Evolutionary conservation across 202 grass and related monocot genomes (phyloP).

Genomic region (Carex sylvatica): DNA sequence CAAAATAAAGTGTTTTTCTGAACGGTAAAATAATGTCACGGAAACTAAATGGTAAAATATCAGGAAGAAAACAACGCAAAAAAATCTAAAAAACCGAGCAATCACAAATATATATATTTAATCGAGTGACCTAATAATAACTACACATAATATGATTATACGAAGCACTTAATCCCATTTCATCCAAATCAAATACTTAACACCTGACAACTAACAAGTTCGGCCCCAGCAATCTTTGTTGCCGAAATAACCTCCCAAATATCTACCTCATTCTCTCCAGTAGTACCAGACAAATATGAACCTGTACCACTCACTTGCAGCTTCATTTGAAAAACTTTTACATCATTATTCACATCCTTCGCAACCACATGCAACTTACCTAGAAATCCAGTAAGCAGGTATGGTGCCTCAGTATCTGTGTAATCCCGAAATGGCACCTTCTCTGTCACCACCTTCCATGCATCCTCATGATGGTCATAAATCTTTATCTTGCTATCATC

Average conservation of each 20-base stretch:
- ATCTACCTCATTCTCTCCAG: conserved; percentile 30
- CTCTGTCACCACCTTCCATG: conserved; percentile 52
- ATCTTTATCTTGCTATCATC: conserved; percentile 58
- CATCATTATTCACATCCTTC: conserved; percentile 42
- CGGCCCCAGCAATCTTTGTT: conserved; percentile 43
- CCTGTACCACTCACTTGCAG: neutral
- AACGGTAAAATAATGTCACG: neutral
- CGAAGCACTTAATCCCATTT: conserved; percentile 8
- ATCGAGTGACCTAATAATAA: conserved; percentile 16
- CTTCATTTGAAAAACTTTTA: conserved; percentile 43
- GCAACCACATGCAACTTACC: conserved; percentile 71
- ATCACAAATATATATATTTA: conserved; percentile 6
- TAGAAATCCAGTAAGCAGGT: conserved; percentile 52
- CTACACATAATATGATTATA: neutral
- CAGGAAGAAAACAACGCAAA: neutral
- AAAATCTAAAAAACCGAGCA: neutral
- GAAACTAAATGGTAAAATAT: neutral
- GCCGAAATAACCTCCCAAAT: conserved; percentile 54
- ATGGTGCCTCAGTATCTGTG: conserved; percentile 41
- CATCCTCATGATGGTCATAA: conserved; percentile 62
- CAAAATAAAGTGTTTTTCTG: neutral
- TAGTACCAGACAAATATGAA: conserved; percentile 2
- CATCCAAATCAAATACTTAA: conserved; percentile 46
- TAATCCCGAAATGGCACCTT: conserved; percentile 52
- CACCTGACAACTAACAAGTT: conserved; percentile 71